Conservation (phyloP, 805 yeast genomes). For the Metschnikowia kunwiensis region DNA sequence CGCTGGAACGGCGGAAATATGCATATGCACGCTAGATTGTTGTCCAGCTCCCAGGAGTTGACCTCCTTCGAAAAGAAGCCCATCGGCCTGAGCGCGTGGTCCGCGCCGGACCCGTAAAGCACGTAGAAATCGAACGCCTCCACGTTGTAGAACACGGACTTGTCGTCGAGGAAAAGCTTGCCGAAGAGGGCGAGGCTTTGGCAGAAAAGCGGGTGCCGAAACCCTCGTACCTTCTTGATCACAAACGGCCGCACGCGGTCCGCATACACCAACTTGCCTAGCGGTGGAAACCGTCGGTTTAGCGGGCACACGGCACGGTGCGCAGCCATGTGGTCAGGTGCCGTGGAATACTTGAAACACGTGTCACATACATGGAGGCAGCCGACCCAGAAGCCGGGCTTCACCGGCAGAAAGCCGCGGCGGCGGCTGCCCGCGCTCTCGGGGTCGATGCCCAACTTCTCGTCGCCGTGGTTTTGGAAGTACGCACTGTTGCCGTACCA, state of each 20-base stretch:
- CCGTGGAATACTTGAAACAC: slow-evolving; percentile 79
- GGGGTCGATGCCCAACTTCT: slow-evolving; percentile 19
- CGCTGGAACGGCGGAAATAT: slow-evolving; percentile 92
- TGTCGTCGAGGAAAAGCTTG: slow-evolving; percentile 83
- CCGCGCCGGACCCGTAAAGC: slow-evolving; percentile 49
- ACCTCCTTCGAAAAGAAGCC: slow-evolving; percentile 92
- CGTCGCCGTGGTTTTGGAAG: slow-evolving; percentile 43
- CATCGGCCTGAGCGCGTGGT: slow-evolving; percentile 33
- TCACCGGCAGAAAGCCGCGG: slow-evolving; percentile 9
- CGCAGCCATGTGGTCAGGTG: slow-evolving; percentile 37
- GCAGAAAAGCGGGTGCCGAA: slow-evolving; percentile 61
- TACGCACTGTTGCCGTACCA: slow-evolving; percentile 90
- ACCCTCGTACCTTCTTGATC: slow-evolving; percentile 69
- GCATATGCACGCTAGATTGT: slow-evolving; percentile 84
- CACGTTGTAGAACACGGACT: slow-evolving; percentile 78
- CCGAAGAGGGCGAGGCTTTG: slow-evolving; percentile 84
- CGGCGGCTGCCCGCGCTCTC: slow-evolving; percentile 10
- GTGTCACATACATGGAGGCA: slow-evolving; percentile 68
- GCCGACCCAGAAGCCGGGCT: slow-evolving; percentile 50
- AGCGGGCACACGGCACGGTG: slow-evolving; percentile 50
- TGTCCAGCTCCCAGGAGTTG: slow-evolving; percentile 70
- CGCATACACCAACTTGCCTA: slow-evolving; percentile 70
- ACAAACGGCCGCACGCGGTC: slow-evolving; percentile 45
- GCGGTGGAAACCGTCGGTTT: slow-evolving; percentile 32
- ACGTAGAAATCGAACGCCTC: slow-evolving; percentile 80